Conservation (phyloP, 192 early-diverging fungal genomes). For the Coemansia sp. region DNA sequence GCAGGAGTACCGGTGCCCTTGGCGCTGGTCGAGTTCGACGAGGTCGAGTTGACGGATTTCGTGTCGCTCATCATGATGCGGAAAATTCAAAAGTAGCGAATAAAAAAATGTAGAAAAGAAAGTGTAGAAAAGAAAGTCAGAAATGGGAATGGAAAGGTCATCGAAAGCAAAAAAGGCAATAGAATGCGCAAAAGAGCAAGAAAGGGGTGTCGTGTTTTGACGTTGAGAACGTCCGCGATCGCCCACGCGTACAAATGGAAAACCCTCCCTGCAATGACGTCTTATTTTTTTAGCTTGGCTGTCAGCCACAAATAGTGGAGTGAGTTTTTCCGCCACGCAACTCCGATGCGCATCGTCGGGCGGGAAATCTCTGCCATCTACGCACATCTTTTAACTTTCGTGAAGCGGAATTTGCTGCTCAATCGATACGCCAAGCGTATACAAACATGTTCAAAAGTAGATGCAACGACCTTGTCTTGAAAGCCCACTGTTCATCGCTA, state of each 20-base stretch:
- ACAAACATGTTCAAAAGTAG: too few relatives aligned
- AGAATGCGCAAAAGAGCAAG: background rate
- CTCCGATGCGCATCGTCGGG: background rate
- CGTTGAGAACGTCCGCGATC: background rate
- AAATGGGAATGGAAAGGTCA: background rate
- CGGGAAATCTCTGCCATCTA: too few relatives aligned
- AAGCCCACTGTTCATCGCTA: too few relatives aligned
- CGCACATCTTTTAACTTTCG: too few relatives aligned
- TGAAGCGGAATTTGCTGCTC: too few relatives aligned
- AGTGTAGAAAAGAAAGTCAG: background rate
- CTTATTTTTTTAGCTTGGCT: too few relatives aligned
- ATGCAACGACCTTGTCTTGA: too few relatives aligned
- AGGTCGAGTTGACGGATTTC: constrained; percentile 32
- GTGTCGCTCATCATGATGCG: constrained; percentile 41
- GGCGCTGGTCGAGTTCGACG: constrained; percentile 18
- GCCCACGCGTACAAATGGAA: too few relatives aligned
- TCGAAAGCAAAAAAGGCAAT: background rate
- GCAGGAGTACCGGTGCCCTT: constrained; percentile 14
- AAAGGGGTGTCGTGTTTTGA: background rate
- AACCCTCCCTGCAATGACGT: too few relatives aligned
- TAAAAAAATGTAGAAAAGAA: background rate
- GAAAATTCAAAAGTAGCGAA: background rate
- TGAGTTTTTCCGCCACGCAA: background rate
- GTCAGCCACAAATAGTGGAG: background rate
- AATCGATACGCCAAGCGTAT: too few relatives aligned